phyloP scores from a whole-genome alignment of 208 protist genomes.

The Trypanosomatidae sp. region DNA sequence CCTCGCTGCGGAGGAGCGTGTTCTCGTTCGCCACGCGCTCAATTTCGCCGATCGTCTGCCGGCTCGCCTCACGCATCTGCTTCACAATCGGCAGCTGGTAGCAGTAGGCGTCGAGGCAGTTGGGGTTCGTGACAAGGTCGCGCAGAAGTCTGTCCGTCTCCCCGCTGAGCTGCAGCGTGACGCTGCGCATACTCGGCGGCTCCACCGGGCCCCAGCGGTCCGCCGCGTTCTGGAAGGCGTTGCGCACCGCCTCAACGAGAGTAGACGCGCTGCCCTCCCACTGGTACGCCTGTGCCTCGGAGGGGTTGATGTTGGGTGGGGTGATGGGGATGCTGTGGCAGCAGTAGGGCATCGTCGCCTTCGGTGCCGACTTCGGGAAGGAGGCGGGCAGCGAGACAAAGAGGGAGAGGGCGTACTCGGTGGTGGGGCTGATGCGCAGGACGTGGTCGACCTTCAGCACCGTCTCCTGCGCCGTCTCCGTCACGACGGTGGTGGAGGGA shows the following conservation, averaged over 20 bases:
- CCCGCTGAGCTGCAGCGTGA: conserved; percentile 39
- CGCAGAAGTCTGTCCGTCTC: conserved; percentile 66
- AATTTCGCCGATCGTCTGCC: conserved; percentile 54
- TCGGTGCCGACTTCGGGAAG: conserved; percentile 54
- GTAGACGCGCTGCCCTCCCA: conserved; percentile 56
- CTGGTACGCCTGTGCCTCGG: conserved; percentile 28
- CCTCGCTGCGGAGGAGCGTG: conserved; percentile 37
- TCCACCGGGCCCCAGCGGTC: conserved; percentile 67
- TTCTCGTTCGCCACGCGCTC: conserved; percentile 62
- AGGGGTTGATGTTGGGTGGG: conserved; percentile 38
- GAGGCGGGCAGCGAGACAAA: conserved; percentile 47
- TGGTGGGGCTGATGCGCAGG: conserved; percentile 35
- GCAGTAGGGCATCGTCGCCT: conserved; percentile 61
- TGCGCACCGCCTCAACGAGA: conserved; percentile 64
- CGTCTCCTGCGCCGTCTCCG: conserved; percentile 38
- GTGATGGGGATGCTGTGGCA: conserved; percentile 58
- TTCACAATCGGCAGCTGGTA: conserved; percentile 86
- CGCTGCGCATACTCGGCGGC: conserved; percentile 57
- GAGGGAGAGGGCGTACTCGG: conserved; percentile 55
- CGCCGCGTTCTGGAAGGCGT: conserved; percentile 66
- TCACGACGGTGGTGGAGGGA: conserved; percentile 39
- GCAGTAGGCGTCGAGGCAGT: conserved; percentile 84
- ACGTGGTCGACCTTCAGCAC: conserved; percentile 67
- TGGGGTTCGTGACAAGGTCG: conserved; percentile 69
- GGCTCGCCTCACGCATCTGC: conserved; percentile 61